phyloP scores from a whole-genome alignment of 1,284 basidiomycete genomes.

The Boletus semigastroideus region DNA sequence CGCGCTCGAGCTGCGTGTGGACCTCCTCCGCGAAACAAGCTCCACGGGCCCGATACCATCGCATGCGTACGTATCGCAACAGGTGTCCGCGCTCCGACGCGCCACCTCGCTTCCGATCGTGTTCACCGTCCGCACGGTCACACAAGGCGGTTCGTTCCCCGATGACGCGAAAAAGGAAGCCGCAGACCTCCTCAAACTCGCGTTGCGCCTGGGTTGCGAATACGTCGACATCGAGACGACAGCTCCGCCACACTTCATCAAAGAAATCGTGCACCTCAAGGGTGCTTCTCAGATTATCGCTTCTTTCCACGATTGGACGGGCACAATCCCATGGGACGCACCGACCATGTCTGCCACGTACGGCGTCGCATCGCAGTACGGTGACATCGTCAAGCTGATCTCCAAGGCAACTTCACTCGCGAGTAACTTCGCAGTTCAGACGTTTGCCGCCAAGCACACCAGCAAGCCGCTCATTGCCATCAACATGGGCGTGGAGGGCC shows the following conservation, averaged over 20 bases:
- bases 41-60: slow-evolving; percentile 62
- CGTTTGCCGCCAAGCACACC: slow-evolving; percentile 60
- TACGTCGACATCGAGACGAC: slow-evolving; percentile 92
- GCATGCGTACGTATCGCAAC: slow-evolving; percentile 73
- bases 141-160: slow-evolving; percentile 93
- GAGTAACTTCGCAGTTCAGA: slow-evolving; percentile 81
- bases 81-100: slow-evolving; percentile 80
- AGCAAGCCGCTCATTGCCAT: slow-evolving; percentile 88
- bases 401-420: slow-evolving; percentile 75
- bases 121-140: slow-evolving; percentile 86
- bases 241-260: slow-evolving; percentile 65
- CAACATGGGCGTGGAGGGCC: slow-evolving; percentile 90
- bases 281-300: slow-evolving; percentile 82
- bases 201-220: slow-evolving; percentile 83
- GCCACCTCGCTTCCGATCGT: slow-evolving; percentile 84
- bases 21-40: slow-evolving; percentile 68
- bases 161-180: slow-evolving; percentile 75
- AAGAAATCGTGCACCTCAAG: slow-evolving; percentile 58
- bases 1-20: slow-evolving; percentile 91
- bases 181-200: slow-evolving; percentile 78
- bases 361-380: slow-evolving; percentile 60
- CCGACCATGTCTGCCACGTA: slow-evolving; percentile 69
- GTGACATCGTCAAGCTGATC: slow-evolving; percentile 93
- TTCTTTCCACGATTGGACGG: slow-evolving; percentile 94
- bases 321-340: slow-evolving; percentile 81